phyloP scores from a whole-genome alignment of 169 alveolate species.

The Pseudocohnilembus persalinus region DNA sequence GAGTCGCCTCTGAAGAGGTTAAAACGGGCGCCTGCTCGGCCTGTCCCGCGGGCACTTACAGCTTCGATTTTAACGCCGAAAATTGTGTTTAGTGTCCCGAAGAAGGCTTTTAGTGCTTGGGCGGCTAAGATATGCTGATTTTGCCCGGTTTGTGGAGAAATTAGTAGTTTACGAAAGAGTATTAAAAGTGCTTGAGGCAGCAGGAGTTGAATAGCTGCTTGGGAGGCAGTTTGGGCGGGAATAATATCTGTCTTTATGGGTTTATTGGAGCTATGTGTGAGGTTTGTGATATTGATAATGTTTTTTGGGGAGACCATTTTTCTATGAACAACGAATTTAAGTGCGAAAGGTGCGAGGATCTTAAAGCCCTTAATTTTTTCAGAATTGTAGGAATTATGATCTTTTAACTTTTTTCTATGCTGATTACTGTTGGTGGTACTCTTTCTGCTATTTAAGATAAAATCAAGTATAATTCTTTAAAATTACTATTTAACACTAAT shows the following conservation, averaged over 20 bases:
- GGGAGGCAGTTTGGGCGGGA: not conserved
- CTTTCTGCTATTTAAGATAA: not conserved
- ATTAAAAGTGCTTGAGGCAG: not conserved
- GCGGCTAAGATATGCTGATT: not conserved
- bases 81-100: not conserved
- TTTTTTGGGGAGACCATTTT: not conserved
- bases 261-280: not conserved
- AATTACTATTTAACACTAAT: not conserved
- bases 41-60: not conserved
- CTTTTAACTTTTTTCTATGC: not conserved
- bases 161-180: not conserved
- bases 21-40: not conserved
- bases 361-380: not conserved
- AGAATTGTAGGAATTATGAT: not conserved
- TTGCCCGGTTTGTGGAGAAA: not conserved
- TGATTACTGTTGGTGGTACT: not conserved
- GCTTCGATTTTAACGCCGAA: not conserved
- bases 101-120: not conserved
- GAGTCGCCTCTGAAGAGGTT: too few species aligned
- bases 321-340: too few species aligned
- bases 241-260: not conserved
- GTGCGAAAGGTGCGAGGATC: not conserved
- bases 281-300: not conserved
- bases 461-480: too few species aligned
- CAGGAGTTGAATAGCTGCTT: not conserved